Conservation (phyloP, 495 filamentous ascomycete genomes). For the Xylaria castorea region DNA sequence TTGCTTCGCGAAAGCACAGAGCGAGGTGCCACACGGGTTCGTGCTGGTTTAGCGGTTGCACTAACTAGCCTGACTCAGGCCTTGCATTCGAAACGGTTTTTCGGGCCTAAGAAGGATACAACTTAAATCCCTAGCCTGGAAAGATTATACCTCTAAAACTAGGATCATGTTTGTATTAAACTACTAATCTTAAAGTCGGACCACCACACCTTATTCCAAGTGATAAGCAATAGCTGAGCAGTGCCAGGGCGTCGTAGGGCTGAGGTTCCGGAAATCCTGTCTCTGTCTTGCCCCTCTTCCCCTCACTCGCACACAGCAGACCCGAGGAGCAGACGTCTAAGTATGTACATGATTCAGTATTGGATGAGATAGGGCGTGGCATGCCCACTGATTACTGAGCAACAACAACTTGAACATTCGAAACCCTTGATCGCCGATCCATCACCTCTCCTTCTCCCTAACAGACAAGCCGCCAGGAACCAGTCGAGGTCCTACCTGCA, state of each 20-base stretch:
- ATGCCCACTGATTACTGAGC: no score
- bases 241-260: not conserved
- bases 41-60: not conserved
- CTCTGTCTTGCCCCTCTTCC: not conserved
- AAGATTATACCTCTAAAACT: not conserved
- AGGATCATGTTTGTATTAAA: not conserved
- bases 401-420: not conserved
- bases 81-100: not conserved
- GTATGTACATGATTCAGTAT: not conserved
- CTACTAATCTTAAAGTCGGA: not conserved
- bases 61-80: constrained; percentile 4
- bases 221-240: not conserved
- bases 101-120: not conserved
- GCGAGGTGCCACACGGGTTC: not conserved
- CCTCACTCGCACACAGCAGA: not conserved
- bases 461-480: not conserved
- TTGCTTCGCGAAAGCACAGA: not conserved
- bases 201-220: not conserved
- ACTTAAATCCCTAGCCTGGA: not conserved
- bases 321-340: not conserved
- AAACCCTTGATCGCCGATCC: not conserved
- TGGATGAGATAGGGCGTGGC: not conserved
- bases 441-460: not conserved
- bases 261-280: not conserved
- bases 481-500: not conserved